Conservation (phyloP, 2,329 filamentous ascomycete species). For the Fusarium sp. region DNA sequence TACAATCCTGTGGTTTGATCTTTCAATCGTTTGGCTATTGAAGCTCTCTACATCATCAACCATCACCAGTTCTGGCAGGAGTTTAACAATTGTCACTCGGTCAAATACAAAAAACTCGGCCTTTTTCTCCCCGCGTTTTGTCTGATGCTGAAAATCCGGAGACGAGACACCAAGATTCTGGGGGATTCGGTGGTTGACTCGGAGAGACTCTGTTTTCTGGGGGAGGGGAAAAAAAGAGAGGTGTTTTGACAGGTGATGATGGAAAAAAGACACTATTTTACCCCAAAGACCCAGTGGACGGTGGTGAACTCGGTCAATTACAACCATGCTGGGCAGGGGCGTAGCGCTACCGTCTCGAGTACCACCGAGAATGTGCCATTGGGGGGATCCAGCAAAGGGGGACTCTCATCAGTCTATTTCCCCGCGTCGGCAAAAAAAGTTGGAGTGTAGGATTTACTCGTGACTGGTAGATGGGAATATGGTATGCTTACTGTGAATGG, state of each 20-base stretch:
- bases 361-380: conserved; percentile 52
- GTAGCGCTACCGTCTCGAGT: conserved; percentile 47
- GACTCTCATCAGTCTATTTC: conserved; percentile 12
- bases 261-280: conserved; percentile 9
- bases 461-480: conserved; percentile 16
- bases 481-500: conserved; percentile 1
- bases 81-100: background rate
- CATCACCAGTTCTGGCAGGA: background rate
- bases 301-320: conserved; percentile 47
- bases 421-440: conserved; percentile 36
- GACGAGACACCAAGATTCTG: conserved; percentile 15
- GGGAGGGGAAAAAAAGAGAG: conserved; percentile 11
- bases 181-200: conserved; percentile 43
- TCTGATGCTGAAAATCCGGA: conserved; percentile 29
- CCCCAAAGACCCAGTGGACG: conserved; percentile 22
- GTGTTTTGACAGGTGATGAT: conserved; percentile 9
- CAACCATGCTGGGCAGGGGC: conserved; percentile 42
- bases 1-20: background rate
- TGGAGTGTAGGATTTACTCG: conserved; percentile 10
- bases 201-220: conserved; percentile 40
- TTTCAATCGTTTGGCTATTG: background rate
- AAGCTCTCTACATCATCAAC: background rate
- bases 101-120: conserved; percentile 20
- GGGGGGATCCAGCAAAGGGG: conserved; percentile 27
- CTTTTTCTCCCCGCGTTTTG: conserved; percentile 27